phyloP scores from a whole-genome alignment of 2,329 filamentous ascomycete genomes.

The Eutypa lata region DNA sequence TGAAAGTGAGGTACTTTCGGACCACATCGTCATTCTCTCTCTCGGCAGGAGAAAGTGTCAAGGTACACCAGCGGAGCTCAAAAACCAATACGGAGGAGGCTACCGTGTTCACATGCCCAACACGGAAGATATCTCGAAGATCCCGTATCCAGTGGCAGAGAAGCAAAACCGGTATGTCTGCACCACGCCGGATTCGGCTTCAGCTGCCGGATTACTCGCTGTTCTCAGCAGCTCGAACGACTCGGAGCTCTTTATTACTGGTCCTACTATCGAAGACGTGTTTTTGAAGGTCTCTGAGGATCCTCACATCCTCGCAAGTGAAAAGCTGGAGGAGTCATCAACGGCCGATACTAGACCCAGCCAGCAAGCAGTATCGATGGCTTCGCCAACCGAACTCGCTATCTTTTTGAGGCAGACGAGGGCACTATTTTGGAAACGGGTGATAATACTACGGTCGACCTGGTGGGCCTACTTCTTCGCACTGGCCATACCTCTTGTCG shows the following conservation, averaged over 20 bases:
- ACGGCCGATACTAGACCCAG: conserved; percentile 4
- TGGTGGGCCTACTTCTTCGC: conserved; percentile 26
- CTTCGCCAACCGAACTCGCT: conserved; percentile 9
- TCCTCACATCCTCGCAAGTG: conserved; percentile 21
- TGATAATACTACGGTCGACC: conserved; percentile 19
- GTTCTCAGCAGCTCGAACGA: conserved; percentile 51
- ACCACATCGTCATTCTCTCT: conserved; percentile 24
- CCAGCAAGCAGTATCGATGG: conserved; percentile 5
- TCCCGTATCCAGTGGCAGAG: conserved; percentile 18
- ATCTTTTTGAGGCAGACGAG: conserved; percentile 17
- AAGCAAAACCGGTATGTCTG: conserved; percentile 53
- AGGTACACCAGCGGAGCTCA: conserved; percentile 26
- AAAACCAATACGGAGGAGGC: conserved; percentile 27
- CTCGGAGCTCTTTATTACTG: conserved; percentile 59
- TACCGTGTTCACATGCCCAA: conserved; percentile 27
- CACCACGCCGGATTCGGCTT: conserved; percentile 50
- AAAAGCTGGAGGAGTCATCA: conserved; percentile 11
- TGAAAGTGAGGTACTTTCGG: conserved; percentile 23
- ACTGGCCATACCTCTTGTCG: conserved; percentile 22
- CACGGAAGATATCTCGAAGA: conserved; percentile 14
- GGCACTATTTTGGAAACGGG: conserved; percentile 22
- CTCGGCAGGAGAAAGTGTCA: conserved; percentile 25
- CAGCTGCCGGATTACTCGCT: conserved; percentile 52
- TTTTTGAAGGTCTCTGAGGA: conserved; percentile 64
- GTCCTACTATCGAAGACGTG: conserved; percentile 65